phyloP scores from a whole-genome alignment of 2,329 filamentous ascomycete species.

The Pseudogymnoascus sp. region DNA sequence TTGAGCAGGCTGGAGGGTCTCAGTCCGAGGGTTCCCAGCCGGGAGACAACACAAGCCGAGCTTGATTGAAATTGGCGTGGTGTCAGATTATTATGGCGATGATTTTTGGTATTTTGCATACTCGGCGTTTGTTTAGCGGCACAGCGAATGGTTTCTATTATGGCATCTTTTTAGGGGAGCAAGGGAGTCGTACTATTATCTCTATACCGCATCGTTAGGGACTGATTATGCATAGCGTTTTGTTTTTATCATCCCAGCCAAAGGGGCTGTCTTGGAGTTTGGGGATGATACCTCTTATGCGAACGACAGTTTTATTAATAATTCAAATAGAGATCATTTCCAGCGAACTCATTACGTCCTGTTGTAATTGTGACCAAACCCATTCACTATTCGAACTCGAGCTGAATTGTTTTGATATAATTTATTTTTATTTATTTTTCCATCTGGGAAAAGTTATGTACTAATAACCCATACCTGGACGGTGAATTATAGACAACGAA shows the following conservation, averaged over 20 bases:
- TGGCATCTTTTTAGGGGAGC: background rate
- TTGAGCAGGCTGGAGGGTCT: background rate
- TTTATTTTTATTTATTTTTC: background rate
- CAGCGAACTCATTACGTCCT: background rate
- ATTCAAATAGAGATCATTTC: background rate
- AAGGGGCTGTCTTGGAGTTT: background rate
- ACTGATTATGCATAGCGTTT: background rate
- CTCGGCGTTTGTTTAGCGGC: background rate
- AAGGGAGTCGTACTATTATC: background rate
- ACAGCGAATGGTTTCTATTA: background rate
- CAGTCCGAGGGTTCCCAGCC: background rate
- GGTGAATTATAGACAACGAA: slow-evolving; percentile 6
- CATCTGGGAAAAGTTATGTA: background rate
- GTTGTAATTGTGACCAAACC: background rate
- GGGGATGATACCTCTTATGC: slow-evolving; percentile 1
- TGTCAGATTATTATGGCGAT: background rate
- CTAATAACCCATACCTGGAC: background rate
- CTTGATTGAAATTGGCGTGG: background rate
- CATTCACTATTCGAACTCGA: background rate
- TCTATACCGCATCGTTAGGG: background rate
- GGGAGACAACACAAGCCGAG: background rate
- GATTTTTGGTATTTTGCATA: background rate
- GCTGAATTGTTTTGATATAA: background rate
- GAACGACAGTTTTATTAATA: background rate
- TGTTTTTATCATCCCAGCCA: background rate